Evolutionary conservation across 2,329 filamentous ascomycete genomes (phyloP), one percentile per base, ranked within the genome.

Genomic region (Colletotrichum sp.): DNA sequence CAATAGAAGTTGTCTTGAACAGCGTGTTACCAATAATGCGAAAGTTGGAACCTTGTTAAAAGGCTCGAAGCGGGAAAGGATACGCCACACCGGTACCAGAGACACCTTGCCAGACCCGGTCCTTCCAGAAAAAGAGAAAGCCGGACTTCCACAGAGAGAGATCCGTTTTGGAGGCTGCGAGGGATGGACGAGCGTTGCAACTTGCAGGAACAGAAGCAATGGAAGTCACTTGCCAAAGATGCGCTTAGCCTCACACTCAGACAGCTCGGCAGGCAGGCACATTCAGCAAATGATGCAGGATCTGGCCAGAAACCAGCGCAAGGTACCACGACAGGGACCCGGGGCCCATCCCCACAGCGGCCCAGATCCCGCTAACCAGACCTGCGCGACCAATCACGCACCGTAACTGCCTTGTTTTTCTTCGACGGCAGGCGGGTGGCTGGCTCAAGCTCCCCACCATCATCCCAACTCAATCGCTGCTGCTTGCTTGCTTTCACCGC

Each of bases 21-120:
- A 75, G 32, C 68, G 72, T 75, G 68, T 75, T 72, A 67, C 69
- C n/a, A 72, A 69, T n/a, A 68, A 48, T 48, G 43, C 43, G 15
- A 68, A 21, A 68, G 66, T 15, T 57, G 18, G 65, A 55, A 36
- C 43, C 26, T 34, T 36, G 43, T 7, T 26, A 21, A 5, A 21
- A 2, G n/a, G 9, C 43, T 48, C 3, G 43, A 48, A 13, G 43
- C n/a, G 38, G 38, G 18, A 48, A 21, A 48, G 6, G 15, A 58
- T 58, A 58, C 24, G 52, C 52, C 26, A 26, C 58, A 61, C 18
- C 12, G 18, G 13, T 15, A 24, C 30, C 6, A 32, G 28, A 61
- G 28, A 61, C 30, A 34, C 26, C n/a, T 61, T 48, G 43, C 43
- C 43, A n/a, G 43, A 12, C 43, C 0, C 28, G 13, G 28, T 15